Evolutionary conservation across 2,329 filamentous ascomycete species (phyloP), one percentile per base, ranked within the genome.

Genomic region (Neofusicoccum parvum): DNA sequence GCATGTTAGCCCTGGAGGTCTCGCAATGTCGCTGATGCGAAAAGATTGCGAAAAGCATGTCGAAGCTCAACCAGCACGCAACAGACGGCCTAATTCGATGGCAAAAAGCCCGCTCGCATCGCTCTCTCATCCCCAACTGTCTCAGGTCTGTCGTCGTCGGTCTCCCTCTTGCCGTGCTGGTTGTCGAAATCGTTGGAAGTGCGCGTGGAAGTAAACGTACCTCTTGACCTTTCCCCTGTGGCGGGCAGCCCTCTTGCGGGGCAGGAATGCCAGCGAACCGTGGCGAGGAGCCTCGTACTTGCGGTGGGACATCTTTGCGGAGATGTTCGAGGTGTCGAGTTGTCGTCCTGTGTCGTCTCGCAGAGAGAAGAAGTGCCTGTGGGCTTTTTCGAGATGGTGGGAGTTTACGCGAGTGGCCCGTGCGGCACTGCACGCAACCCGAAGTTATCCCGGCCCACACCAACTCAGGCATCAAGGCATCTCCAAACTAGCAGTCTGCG

Each of bases 191-290:
- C 49, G 62, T 32, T 34, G 43, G 56, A 48, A 43, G 20, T 17
- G 23, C 34, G 45, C n/a, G 17, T n/a, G 20, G 41, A 54, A 64
- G 23, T 59, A 53, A 67, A 87, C 88, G 88, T 87, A 96, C 93
- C 90, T 93, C 92, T 97, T 97, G 82, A 97, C 94, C 88, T 96
- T 96, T 83, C 94, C 94, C 78, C 94, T 87, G 86, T 98, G 94
- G 79, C 94, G 89, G 82, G 93, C 88, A 78, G 93, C 92, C 80
- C 94, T 90, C 92, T 97, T 97, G 70, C 82, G 80, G 70, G 82
- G 82, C 78, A 83, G 77, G 80, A 82, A 84, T 66, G 81, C 81
- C 80, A 98, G 74, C 72, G 81, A 83, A 69, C 94, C 95, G 87
- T 98, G 94, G 82, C 94, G 91, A 80, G 94, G 94, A 81, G 94